Base-by-base conservation (phyloP, 768 basidiomycete species). In the Gymnopilus dilepis region DNA sequence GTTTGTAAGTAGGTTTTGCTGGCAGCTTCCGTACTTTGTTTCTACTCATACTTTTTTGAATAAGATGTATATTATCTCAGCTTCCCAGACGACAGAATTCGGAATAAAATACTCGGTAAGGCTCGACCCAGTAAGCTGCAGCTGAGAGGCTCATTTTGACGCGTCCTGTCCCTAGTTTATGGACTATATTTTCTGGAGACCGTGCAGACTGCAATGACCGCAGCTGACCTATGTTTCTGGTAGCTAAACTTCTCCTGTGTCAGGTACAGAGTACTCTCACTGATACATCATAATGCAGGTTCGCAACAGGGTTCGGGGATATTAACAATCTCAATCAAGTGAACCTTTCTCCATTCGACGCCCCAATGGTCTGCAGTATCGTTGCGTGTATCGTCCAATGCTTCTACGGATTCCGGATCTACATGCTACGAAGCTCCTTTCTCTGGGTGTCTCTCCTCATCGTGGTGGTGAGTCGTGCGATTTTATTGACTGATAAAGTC, bases 401-500 rank as follows among this genome's bases (percentile, higher is more conserved):
- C 9, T 70, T 62, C 58, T 70, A 64, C 56, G 61, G 61, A 0
- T 65, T 64, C 51, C 60, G 69, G 7, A 63, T 70, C 6, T 67
- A 60, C 21, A 51, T 57, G 6, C n/a, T 62, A 9, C 26, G 48
- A 13, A 26, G 50, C n/a, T 62, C 61, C 2, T 62, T 52, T 38
- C 24, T 42, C 6, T 58, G 56, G 50, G 54, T 62, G 15, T 62
- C 50, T 9, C 22, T 58, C 19, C 22, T 62, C 15, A 58, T 62
- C 12, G 22, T 52, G 3, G 8, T 62, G 61, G 61, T 62, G 37
- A 12, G 26, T 3, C 19, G 30, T 30, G 26, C 9, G 15, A 9
- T 21, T 9, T 47, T 9, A 47, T 21, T n/a, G 9, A 47, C 22
- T 21, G 19, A 2, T 37, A 28, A 37, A 5, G 11, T n/a, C 38